Evolutionary conservation across 169 alveolate species (phyloP).

Genomic region (Babesia bovis): DNA sequence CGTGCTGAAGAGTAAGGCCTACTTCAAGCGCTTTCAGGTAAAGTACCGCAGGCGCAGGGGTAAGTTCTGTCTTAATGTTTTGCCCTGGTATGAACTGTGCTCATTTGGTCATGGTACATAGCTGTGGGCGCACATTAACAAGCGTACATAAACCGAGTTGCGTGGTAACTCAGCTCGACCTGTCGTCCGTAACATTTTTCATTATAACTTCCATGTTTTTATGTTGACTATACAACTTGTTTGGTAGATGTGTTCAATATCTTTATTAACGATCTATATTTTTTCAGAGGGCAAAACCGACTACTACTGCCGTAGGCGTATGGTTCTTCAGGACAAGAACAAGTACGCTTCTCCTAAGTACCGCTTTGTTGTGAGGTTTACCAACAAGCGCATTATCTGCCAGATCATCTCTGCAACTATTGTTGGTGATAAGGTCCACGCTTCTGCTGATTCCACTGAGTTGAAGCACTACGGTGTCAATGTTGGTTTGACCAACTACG

Average conservation of each 20-base stretch:
- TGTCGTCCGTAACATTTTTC: constrained; percentile 69
- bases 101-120: background rate
- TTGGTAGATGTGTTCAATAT: no score
- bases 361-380: constrained; percentile 97
- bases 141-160: constrained; percentile 48
- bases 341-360: constrained; percentile 99
- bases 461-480: constrained; percentile 95
- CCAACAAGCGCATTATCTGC: constrained; percentile 92
- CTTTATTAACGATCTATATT: no score
- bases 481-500: constrained; percentile 98
- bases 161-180: constrained; percentile 52
- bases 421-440: constrained; percentile 96
- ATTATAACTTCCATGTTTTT: no score
- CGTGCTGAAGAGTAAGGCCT: constrained; percentile 96
- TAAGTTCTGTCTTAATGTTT: constrained; percentile 20
- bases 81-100: constrained; percentile 24
- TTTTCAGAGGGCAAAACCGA: constrained; percentile 99
- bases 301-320: constrained; percentile 97
- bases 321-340: constrained; percentile 97
- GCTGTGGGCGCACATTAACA: constrained; percentile 44
- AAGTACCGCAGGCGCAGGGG: constrained; percentile 98
- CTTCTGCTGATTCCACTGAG: constrained; percentile 97
- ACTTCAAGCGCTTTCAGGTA: constrained; percentile 98
- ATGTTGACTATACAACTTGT: no score
- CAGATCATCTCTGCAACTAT: constrained; percentile 96